Conservation (phyloP, 768 basidiomycete genomes). For the Agrocybe pediades region DNA sequence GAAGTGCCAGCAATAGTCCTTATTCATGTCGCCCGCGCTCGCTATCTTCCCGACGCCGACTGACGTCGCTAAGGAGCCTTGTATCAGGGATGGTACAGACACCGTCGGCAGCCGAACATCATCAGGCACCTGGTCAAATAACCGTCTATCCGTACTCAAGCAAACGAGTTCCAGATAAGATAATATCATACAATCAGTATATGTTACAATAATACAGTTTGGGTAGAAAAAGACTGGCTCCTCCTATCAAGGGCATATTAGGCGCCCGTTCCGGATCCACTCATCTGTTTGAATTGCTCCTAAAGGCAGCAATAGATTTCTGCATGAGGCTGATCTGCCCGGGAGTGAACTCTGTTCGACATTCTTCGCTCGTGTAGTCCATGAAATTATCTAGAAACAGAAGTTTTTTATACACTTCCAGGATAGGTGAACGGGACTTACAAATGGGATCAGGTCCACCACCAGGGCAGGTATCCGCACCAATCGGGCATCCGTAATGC, state of each 20-base stretch:
- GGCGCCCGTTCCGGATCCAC: too few relatives aligned
- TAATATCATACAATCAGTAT: too few relatives aligned
- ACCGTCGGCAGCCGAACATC: too few relatives aligned
- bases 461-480: conserved; percentile 31
- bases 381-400: conserved; percentile 40
- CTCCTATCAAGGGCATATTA: too few relatives aligned
- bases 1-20: neutral
- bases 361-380: conserved; percentile 49
- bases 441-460: conserved; percentile 41
- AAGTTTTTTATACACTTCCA: neutral
- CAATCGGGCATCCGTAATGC: conserved; percentile 37
- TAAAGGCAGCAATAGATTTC: conserved; percentile 10
- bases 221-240: too few relatives aligned
- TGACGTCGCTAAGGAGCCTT: neutral
- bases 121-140: too few relatives aligned
- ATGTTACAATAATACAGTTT: too few relatives aligned
- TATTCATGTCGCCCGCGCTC: neutral
- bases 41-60: neutral
- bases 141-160: too few relatives aligned
- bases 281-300: conserved; percentile 5
- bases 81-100: neutral
- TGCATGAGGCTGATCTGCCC: conserved; percentile 43
- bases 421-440: conserved; percentile 18
- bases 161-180: too few relatives aligned
- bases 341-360: conserved; percentile 45